These are phyloP conservation scores for Hypoxylon perforatum DNA, from an alignment of 495 filamentous ascomycete species.

Conservation along the genomic window DNA sequence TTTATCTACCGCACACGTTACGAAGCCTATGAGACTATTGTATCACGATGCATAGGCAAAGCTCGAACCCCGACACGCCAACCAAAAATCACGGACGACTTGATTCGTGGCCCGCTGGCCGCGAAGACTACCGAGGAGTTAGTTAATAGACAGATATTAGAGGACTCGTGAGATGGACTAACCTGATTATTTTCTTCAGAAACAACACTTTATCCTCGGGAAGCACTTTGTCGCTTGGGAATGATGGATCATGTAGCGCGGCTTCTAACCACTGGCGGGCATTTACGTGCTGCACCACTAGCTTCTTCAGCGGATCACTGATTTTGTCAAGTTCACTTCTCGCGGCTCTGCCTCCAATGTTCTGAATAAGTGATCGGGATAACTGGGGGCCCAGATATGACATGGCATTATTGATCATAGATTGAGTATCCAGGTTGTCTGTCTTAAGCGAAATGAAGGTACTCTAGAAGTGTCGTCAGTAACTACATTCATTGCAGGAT, in stretches of 20 bases:
- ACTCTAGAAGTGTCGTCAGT: conserved; percentile 51
- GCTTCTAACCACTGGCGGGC: conserved; percentile 70
- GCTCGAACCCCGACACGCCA: conserved; percentile 73
- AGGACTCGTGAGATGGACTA: conserved; percentile 30
- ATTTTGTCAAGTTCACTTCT: conserved; percentile 83
- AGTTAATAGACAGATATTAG: conserved; percentile 27
- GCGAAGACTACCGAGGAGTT: conserved; percentile 60
- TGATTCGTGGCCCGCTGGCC: conserved; percentile 69
- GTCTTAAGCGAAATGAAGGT: conserved; percentile 59
- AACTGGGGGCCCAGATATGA: conserved; percentile 69
- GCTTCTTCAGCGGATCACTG: conserved; percentile 79
- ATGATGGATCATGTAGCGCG: conserved; percentile 62
- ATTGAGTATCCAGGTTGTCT: conserved; percentile 53
- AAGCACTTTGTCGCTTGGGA: conserved; percentile 72
- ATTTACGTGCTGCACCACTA: conserved; percentile 72
- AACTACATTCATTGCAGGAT: conserved; percentile 29
- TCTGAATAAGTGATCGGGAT: conserved; percentile 68
- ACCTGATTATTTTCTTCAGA: conserved; percentile 68
- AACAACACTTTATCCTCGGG: conserved; percentile 70
- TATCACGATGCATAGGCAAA: conserved; percentile 68
- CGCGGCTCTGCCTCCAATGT: conserved; percentile 77
- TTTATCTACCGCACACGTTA: not conserved
- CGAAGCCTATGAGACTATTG: not conserved
- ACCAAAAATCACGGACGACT: conserved; percentile 74
- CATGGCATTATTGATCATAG: conserved; percentile 64